These are phyloP conservation scores for Boehmeria nivea DNA, from an alignment of 306 rosid species.

Conservation along the genomic window DNA sequence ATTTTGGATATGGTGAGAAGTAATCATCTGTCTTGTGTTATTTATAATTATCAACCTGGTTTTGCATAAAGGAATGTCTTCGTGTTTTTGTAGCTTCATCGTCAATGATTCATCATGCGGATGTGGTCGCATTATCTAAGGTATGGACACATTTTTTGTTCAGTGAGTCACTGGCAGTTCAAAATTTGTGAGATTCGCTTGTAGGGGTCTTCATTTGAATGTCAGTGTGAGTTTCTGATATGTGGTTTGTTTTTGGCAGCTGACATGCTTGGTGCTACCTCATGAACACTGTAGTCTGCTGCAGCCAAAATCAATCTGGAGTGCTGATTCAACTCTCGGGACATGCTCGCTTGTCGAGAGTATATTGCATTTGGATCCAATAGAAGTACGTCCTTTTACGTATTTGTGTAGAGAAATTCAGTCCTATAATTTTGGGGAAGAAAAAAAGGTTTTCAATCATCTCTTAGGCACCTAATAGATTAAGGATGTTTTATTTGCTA, in stretches of 20 bases:
- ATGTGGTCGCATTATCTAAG: conserved; percentile 75
- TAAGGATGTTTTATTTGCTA: not conserved
- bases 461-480: too few relatives aligned
- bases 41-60: not conserved
- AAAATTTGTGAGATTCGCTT: conserved; percentile 13
- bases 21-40: too few relatives aligned
- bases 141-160: conserved; percentile 26
- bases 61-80: conserved; percentile 3
- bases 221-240: conserved; percentile 13
- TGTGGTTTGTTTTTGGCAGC: conserved; percentile 46
- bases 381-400: conserved; percentile 61
- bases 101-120: conserved; percentile 53
- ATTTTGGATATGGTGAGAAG: conserved; percentile 70
- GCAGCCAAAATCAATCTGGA: conserved; percentile 82
- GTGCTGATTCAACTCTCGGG: conserved; percentile 54
- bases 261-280: conserved; percentile 73
- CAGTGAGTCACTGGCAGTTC: conserved; percentile 13
- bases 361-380: conserved; percentile 83
- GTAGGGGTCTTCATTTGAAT: conserved; percentile 7
- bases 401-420: too few relatives aligned
- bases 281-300: conserved; percentile 56
- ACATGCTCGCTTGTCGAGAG: conserved; percentile 73
- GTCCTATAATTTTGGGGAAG: too few relatives aligned
- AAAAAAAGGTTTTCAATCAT: too few relatives aligned
- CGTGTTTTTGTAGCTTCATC: conserved; percentile 46